Base-by-base conservation (phyloP, 768 basidiomycete species). In the Lactarius psammicola region DNA sequence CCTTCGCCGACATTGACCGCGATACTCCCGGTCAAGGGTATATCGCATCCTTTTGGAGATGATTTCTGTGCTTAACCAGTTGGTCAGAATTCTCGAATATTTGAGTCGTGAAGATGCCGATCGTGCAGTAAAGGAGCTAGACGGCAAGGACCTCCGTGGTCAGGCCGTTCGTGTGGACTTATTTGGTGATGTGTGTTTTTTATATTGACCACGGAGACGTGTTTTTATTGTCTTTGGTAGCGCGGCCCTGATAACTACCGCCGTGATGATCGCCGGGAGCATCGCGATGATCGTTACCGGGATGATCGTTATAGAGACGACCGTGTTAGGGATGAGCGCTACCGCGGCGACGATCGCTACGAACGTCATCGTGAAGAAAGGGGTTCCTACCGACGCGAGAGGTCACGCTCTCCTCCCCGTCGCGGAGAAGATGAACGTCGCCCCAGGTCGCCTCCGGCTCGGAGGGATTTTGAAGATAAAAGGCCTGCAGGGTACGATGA, bases 1-100 rank as follows among this genome's bases (percentile, higher is more conserved):
- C 91, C 23, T 98, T 91, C 72, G 94, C 96, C 49, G 96, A 98
- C 74, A 89, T 98, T 67, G 95, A 98, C 74, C 88, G 94, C 44
- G 89, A 95, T 73, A 75, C 76, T 68, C 86, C 91, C 30, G 90
- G 90, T 36, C 87, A 93, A 81, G 96, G 96, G 95, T 97, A 68
- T 68, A 89, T 76, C 18, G 62, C 11, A 53, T 60, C 56, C 26
- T 49, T 42, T 26, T 15, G 58, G 51, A 26, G 18, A 38, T 59
- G 49, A 36, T 69, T 26, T 38, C 53, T 33, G 26, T 33, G 49
- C 56, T 62, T 40, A 60, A 42, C 23, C 18, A 3, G 53, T 30
- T 53, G 36, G 4, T 5, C 56, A 98, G 96, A 55, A 83, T 97
- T 72, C 86, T 98, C 54, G 96, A 98, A 76, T 98, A 94, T 77